Percentiles rank a stretch among this genome's conserved stretches.
phyloP scores from a whole-genome alignment of 495 filamentous ascomycete species.

The Astrocystis sublimbata region DNA sequence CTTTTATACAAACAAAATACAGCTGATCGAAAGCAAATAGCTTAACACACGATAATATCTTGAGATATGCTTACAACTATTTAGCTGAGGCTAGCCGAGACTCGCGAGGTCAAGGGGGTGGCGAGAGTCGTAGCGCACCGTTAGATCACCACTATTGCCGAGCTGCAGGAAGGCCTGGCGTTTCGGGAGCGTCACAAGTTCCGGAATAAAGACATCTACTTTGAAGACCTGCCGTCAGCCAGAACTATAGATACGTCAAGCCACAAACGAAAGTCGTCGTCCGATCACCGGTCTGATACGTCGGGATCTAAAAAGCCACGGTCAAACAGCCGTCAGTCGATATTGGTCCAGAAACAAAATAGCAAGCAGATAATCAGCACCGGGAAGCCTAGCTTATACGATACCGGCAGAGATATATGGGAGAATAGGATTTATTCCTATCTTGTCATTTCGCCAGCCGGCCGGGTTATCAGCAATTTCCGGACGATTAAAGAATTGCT shows the following conservation, averaged over 20 bases:
- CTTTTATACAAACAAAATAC: no score
- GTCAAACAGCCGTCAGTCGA: slow-evolving; percentile 5
- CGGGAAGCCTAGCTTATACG: neutral
- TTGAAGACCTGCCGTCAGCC: slow-evolving; percentile 4
- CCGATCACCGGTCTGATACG: slow-evolving; percentile 4
- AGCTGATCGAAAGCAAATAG: no score
- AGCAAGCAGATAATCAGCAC: neutral
- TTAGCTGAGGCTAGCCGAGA: no score
- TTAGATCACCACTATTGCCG: slow-evolving; percentile 10
- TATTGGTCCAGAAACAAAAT: neutral
- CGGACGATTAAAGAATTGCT: slow-evolving; percentile 4
- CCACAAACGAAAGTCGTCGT: slow-evolving; percentile 7
- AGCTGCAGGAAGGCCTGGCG: slow-evolving; percentile 2
- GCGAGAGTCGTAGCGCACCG: slow-evolving; percentile 1
- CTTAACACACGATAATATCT: no score
- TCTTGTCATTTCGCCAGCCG: slow-evolving; percentile 1
- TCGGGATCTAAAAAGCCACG: slow-evolving; percentile 4
- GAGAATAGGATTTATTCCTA: slow-evolving; percentile 13
- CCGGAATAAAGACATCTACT: neutral
- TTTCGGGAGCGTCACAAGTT: neutral
- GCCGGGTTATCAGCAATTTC: slow-evolving; percentile 4
- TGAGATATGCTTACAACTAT: no score
- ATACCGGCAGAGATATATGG: neutral
- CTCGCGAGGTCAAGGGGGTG: slow-evolving; percentile 8
- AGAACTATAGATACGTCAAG: neutral